Evolutionary conservation across 2,329 filamentous ascomycete species (phyloP).

Genomic region (Alternaria gaisen): DNA sequence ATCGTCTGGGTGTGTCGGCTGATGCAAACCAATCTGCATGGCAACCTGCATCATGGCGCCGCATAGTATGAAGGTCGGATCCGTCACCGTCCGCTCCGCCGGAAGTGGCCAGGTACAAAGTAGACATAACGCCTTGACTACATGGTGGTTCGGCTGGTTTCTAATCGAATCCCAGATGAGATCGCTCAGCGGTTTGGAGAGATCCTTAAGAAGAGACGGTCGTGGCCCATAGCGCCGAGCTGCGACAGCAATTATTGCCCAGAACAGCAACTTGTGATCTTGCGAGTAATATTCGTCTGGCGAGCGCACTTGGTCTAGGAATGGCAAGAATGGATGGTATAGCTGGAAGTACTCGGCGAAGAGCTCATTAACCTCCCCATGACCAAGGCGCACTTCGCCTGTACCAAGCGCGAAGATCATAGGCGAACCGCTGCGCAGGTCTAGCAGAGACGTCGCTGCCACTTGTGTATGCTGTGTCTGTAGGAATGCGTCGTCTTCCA

Average conservation of each 20-base stretch:
- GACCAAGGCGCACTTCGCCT: conserved; percentile 56
- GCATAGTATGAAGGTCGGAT: conserved; percentile 82
- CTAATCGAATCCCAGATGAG: conserved; percentile 81
- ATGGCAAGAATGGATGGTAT: conserved; percentile 81
- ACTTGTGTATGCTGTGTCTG: conserved; percentile 51
- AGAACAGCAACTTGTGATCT: conserved; percentile 84
- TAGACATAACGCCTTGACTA: conserved; percentile 82
- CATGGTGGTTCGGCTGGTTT: conserved; percentile 79
- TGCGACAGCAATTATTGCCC: conserved; percentile 80
- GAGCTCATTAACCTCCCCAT: conserved; percentile 60
- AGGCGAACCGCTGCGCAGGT: conserved; percentile 60
- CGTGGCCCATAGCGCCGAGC: conserved; percentile 74
- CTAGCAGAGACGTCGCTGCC: conserved; percentile 51
- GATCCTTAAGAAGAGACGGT: conserved; percentile 69
- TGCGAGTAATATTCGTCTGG: conserved; percentile 78
- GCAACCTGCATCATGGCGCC: conserved; percentile 89
- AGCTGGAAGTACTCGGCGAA: conserved; percentile 78
- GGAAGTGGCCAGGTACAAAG: conserved; percentile 84
- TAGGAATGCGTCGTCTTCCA: conserved; percentile 48
- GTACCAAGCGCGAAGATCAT: conserved; percentile 66
- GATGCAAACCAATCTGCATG: conserved; percentile 82
- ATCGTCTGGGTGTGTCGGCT: conserved; percentile 82
- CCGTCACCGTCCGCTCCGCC: conserved; percentile 80
- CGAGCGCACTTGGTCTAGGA: conserved; percentile 71
- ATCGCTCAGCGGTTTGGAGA: conserved; percentile 72